Percentiles rank a stretch among this genome's conserved stretches.
Conservation (phyloP, 495 filamentous ascomycete species). For the Penicillium chermesinum region DNA sequence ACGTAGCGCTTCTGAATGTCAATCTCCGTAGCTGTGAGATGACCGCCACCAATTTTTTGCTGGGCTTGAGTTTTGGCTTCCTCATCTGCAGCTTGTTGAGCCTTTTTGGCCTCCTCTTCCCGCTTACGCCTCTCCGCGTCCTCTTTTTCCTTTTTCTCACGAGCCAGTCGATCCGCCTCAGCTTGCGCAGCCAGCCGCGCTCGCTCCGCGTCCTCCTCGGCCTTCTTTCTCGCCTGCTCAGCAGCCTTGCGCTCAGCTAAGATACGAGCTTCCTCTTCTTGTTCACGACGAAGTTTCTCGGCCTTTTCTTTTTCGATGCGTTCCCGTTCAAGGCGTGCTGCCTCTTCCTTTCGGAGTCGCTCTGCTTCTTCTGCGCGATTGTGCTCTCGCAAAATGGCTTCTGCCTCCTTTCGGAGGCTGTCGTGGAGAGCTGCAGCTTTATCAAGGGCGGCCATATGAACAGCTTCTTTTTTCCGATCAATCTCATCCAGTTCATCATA, state of each 20-base stretch:
- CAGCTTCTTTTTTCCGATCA: conserved; percentile 37
- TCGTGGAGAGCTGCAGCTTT: conserved; percentile 58
- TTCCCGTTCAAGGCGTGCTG: conserved; percentile 32
- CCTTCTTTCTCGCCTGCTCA: conserved; percentile 39
- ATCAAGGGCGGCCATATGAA: conserved; percentile 58
- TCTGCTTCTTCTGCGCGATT: conserved; percentile 35
- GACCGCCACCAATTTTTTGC: conserved; percentile 24
- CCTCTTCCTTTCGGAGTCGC: conserved; percentile 29
- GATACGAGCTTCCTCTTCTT: conserved; percentile 38
- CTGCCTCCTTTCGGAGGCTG: conserved; percentile 57
- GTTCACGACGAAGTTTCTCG: conserved; percentile 30
- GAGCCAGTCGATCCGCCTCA: conserved; percentile 52
- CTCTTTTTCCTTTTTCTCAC: conserved; percentile 39
- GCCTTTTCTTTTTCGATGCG: conserved; percentile 35
- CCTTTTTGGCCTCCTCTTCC: conserved; percentile 32
- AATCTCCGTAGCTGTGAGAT: conserved; percentile 30
- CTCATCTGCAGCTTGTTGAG: conserved; percentile 29
- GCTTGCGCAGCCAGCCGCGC: conserved; percentile 38
- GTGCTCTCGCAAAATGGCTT: conserved; percentile 32
- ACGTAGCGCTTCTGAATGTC: conserved; percentile 56
- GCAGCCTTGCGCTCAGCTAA: conserved; percentile 38
- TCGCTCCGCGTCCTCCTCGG: conserved; percentile 35
- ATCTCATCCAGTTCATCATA: conserved; percentile 43
- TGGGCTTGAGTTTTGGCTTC: conserved; percentile 26
- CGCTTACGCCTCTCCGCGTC: conserved; percentile 39